Evolutionary conservation across 2,329 filamentous ascomycete species (phyloP).

Genomic region (Monosporascus sp.): DNA sequence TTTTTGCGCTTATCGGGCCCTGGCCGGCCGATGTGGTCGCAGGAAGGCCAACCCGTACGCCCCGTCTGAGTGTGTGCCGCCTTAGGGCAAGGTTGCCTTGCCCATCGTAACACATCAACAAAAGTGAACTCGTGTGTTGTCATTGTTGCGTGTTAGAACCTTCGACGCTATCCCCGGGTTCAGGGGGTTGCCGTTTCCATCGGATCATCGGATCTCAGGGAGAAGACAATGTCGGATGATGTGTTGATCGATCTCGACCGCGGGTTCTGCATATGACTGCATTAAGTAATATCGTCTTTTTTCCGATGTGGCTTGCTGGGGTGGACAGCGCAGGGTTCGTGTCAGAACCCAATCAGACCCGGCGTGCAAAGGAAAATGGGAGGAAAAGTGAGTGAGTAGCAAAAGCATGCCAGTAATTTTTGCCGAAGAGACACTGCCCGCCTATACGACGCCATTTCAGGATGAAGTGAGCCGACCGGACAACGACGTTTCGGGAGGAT

Average conservation of each 20-base stretch:
- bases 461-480: slow-evolving; percentile 7
- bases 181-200: slow-evolving; percentile 6
- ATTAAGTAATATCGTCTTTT: slow-evolving; percentile 16
- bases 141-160: slow-evolving; percentile 9
- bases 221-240: slow-evolving; percentile 14
- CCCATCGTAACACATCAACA: not conserved
- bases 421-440: slow-evolving; percentile 6
- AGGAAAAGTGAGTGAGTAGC: slow-evolving; percentile 8
- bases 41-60: slow-evolving; percentile 1
- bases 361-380: slow-evolving; percentile 13
- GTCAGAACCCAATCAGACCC: slow-evolving; percentile 17
- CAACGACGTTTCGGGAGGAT: not conserved
- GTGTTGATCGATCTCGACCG: slow-evolving; percentile 22
- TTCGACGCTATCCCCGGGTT: slow-evolving; percentile 7
- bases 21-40: not conserved
- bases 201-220: slow-evolving; percentile 16
- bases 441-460: slow-evolving; percentile 8
- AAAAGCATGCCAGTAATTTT: slow-evolving; percentile 11
- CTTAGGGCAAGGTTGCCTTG: not conserved
- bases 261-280: slow-evolving; percentile 17
- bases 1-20: slow-evolving; percentile 17
- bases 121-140: slow-evolving; percentile 12
- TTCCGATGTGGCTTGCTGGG: slow-evolving; percentile 26
- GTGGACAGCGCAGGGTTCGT: slow-evolving; percentile 14
- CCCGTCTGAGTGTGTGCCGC: too few species aligned